phyloP scores from a whole-genome alignment of 257 asterid genomes.

The Solanum chilense region DNA sequence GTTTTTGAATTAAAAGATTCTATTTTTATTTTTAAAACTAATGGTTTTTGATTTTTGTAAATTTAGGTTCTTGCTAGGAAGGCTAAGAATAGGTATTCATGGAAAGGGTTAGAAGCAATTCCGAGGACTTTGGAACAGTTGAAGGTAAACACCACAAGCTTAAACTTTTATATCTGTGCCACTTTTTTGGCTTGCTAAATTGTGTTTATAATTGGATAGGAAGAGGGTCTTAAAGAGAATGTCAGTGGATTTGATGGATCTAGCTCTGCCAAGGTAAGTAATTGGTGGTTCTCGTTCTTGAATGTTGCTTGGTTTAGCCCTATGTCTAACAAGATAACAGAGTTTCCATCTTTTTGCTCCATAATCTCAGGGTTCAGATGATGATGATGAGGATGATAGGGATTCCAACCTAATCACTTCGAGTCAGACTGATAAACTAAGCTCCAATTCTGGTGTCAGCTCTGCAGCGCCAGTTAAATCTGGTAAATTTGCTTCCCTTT shows the following conservation, averaged over 20 bases:
- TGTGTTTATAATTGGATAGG: slow-evolving; percentile 23
- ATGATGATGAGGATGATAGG: slow-evolving; percentile 72
- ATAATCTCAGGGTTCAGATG: slow-evolving; percentile 58
- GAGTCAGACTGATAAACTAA: slow-evolving; percentile 43
- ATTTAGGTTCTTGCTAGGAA: slow-evolving; percentile 70
- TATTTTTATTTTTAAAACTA: not conserved
- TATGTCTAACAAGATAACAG: not conserved
- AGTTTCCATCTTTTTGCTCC: not conserved
- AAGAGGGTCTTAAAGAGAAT: slow-evolving; percentile 57
- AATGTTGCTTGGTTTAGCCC: not conserved
- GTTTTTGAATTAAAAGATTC: not conserved
- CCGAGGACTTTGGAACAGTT: slow-evolving; percentile 63
- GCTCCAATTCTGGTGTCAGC: slow-evolving; percentile 27
- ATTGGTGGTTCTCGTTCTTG: not conserved
- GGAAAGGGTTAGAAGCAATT: slow-evolving; percentile 91
- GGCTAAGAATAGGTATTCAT: slow-evolving; percentile 76
- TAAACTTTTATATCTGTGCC: not conserved
- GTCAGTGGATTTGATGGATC: slow-evolving; percentile 38
- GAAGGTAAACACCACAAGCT: slow-evolving; percentile 24
- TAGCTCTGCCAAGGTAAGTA: slow-evolving; percentile 5
- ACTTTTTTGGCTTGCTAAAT: not conserved
- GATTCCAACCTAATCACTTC: slow-evolving; percentile 31
- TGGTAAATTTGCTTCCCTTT: slow-evolving; percentile 19
- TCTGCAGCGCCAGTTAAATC: slow-evolving; percentile 17
- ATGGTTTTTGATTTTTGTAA: not conserved